Conservation (phyloP, 176 grass and related monocot genomes). For the Melocanna baccifera region DNA sequence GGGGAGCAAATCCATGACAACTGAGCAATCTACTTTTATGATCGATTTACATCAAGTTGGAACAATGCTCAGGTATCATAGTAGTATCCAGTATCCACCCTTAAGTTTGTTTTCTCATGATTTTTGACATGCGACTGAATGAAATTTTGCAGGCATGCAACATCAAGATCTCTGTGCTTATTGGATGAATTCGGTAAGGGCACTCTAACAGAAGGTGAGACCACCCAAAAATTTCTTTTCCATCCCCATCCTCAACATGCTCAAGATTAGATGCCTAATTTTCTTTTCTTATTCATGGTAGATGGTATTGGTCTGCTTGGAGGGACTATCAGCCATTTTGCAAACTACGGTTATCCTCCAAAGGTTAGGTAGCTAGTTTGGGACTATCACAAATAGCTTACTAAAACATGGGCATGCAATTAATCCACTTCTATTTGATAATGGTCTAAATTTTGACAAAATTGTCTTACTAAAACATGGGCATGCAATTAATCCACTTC, state of each 20-base stretch:
- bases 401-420: neutral
- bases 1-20: conserved; percentile 91
- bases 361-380: conserved; percentile 57
- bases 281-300: conserved; percentile 32
- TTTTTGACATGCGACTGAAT: conserved; percentile 16
- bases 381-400: neutral
- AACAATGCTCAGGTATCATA: conserved; percentile 84
- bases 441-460: neutral
- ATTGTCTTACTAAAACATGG: neutral
- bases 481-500: neutral
- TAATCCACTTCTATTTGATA: conserved; percentile 3
- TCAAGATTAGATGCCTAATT: conserved; percentile 14
- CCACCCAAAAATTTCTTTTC: neutral
- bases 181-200: conserved; percentile 99
- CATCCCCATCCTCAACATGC: neutral
- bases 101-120: conserved; percentile 24
- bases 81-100: conserved; percentile 6
- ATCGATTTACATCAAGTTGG: conserved; percentile 98
- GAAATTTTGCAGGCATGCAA: conserved; percentile 68
- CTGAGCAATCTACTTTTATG: conserved; percentile 94
- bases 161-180: conserved; percentile 80
- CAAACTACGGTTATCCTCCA: conserved; percentile 63
- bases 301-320: conserved; percentile 98
- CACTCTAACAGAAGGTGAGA: conserved; percentile 86
- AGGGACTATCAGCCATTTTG: conserved; percentile 82